A percentile compares a stretch with the other conserved stretches of the same genome.
These are phyloP conservation scores for Chlorella sp. DNA, from an alignment of 139 green algal species.

Conservation along the genomic window DNA sequence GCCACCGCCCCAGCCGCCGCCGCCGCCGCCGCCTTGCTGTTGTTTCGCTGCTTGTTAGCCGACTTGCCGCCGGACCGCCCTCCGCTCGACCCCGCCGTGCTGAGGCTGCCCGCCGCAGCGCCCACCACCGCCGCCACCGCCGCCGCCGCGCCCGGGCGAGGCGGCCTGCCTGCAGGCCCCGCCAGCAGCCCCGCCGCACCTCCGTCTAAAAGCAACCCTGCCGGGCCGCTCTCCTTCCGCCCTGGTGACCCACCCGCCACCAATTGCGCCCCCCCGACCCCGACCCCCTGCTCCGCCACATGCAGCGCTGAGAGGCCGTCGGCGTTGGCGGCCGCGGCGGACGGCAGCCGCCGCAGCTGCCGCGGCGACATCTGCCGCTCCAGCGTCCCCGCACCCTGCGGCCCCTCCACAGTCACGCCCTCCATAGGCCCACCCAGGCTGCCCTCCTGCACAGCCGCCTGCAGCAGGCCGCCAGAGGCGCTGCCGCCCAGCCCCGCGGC, in stretches of 20 bases:
- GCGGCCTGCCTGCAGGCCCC: neutral
- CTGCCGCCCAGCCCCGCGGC: neutral
- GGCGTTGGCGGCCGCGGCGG: neutral
- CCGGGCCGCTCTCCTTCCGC: neutral
- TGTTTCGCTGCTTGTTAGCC: neutral
- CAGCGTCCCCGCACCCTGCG: too few species aligned
- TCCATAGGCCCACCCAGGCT: neutral
- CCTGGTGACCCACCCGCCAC: neutral
- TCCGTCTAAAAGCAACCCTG: neutral
- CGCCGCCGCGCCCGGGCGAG: too few species aligned
- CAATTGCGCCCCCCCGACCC: neutral
- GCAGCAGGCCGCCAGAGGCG: neutral
- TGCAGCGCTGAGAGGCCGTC: too few species aligned
- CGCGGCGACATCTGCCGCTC: neutral
- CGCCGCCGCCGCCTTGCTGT: neutral
- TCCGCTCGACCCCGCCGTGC: too few species aligned
- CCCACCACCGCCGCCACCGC: too few species aligned
- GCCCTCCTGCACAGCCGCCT: neutral
- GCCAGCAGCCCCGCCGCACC: too few species aligned
- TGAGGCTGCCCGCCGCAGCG: too few species aligned
- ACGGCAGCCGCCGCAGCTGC: neutral
- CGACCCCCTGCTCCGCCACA: neutral
- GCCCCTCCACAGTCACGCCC: neutral
- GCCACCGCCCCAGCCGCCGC: neutral
- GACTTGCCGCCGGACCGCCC: neutral